Conservation (phyloP, 1,139 yeast genomes). For the Kodamaea arcana region DNA sequence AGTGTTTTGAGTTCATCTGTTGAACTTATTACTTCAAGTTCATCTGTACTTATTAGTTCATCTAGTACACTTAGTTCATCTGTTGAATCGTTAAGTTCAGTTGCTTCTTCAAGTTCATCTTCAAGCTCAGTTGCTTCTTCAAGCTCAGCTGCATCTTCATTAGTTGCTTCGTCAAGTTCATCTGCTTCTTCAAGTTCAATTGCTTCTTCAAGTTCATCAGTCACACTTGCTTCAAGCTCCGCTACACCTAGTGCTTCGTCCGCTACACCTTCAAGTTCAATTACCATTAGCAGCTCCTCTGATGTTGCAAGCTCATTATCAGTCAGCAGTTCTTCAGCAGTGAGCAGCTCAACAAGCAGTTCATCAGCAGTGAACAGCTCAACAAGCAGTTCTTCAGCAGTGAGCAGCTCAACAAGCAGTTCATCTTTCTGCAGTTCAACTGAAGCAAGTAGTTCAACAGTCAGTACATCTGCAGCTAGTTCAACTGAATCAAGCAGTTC, state of each 20-base stretch:
- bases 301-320: neutral
- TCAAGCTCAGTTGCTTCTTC: neutral
- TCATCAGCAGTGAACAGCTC: neutral
- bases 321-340: neutral
- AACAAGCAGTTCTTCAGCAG: neutral
- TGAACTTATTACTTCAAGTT: neutral
- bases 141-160: neutral
- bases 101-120: neutral
- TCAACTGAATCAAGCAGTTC: no score
- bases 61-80: neutral
- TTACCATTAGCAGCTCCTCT: conserved; percentile 3
- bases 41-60: neutral
- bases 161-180: neutral
- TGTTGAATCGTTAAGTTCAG: neutral
- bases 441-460: neutral
- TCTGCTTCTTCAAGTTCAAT: neutral
- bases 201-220: neutral
- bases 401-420: neutral
- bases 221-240: neutral
- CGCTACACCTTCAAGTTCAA: conserved; percentile 2
- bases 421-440: neutral
- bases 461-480: no score
- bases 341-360: neutral
- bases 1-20: neutral
- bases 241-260: conserved; percentile 2